Conservation (phyloP, 805 yeast species). For the Metschnikowia kunwiensis region DNA sequence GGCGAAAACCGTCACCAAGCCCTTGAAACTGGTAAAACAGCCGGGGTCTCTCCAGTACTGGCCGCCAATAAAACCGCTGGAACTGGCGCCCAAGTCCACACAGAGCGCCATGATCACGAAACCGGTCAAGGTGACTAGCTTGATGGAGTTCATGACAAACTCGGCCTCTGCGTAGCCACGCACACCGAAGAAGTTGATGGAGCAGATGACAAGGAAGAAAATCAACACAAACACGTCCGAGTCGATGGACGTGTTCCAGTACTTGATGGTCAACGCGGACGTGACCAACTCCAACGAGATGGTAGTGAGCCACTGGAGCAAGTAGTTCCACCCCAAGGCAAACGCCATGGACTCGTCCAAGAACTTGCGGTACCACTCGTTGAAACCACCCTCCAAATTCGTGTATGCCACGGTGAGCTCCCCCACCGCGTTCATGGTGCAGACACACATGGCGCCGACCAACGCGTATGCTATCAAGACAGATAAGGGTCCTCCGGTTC, state of each 20-base stretch:
- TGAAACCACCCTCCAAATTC: conserved; percentile 41
- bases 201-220: conserved; percentile 44
- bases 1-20: conserved; percentile 37
- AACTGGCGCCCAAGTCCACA: conserved; percentile 35
- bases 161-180: conserved; percentile 48
- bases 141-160: conserved; percentile 36
- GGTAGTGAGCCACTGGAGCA: conserved; percentile 27
- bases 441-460: conserved; percentile 26
- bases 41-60: conserved; percentile 42
- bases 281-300: conserved; percentile 22
- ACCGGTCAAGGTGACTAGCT: conserved; percentile 37
- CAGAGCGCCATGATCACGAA: conserved; percentile 41
- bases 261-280: conserved; percentile 49
- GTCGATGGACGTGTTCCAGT: conserved; percentile 51
- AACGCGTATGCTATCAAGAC: conserved; percentile 24
- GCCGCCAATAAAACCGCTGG: conserved; percentile 38
- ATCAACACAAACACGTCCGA: conserved; percentile 58
- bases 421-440: conserved; percentile 40
- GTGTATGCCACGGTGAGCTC: conserved; percentile 59
- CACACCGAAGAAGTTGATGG: conserved; percentile 46
- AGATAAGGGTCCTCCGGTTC: conserved; percentile 26
- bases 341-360: conserved; percentile 38
- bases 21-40: conserved; percentile 37
- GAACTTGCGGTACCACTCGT: conserved; percentile 28
- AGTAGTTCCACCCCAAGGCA: conserved; percentile 39